phyloP scores from a whole-genome alignment of 495 filamentous ascomycete genomes.

The Podospora fimiseda region DNA sequence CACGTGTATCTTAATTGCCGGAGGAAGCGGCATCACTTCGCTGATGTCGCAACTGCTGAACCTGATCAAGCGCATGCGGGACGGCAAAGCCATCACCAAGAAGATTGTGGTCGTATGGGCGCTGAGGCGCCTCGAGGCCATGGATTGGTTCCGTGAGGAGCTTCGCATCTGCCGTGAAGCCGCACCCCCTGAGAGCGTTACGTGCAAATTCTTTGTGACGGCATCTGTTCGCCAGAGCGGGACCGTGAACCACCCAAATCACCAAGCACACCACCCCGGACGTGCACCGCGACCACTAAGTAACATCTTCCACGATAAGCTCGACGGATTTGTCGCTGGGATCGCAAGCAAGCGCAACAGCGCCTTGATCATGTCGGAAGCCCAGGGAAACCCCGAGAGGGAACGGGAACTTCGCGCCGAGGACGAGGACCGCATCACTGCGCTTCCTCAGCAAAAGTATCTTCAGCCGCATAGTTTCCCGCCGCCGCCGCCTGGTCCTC shows the following conservation, averaged over 20 bases:
- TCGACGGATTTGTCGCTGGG: conserved; percentile 72
- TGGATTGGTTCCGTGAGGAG: conserved; percentile 98
- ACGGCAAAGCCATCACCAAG: conserved; percentile 86
- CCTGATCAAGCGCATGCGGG: conserved; percentile 88
- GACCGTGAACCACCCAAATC: conserved; percentile 10
- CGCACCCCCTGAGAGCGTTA: conserved; percentile 75
- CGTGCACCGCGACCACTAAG: conserved; percentile 56
- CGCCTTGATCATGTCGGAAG: conserved; percentile 71
- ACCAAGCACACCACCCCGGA: conserved; percentile 28
- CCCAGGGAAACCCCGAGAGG: conserved; percentile 66
- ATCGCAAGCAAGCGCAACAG: conserved; percentile 78
- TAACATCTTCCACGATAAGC: conserved; percentile 69
- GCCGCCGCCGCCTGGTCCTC: conserved; percentile 36
- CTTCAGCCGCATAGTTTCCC: conserved; percentile 46
- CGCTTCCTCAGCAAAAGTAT: conserved; percentile 61
- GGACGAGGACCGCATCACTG: conserved; percentile 77
- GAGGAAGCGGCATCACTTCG: conserved; percentile 90
- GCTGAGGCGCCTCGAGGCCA: conserved; percentile 78
- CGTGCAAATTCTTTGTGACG: conserved; percentile 93
- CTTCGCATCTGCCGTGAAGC: conserved; percentile 80
- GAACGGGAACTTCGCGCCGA: conserved; percentile 77
- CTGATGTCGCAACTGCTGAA: conserved; percentile 84
- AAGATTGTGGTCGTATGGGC: conserved; percentile 89
- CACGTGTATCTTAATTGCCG: conserved; percentile 84
- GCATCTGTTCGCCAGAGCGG: conserved; percentile 52